Base-by-base conservation (phyloP, 2,329 filamentous ascomycete species). In the Tolypocladium guangdongense region DNA sequence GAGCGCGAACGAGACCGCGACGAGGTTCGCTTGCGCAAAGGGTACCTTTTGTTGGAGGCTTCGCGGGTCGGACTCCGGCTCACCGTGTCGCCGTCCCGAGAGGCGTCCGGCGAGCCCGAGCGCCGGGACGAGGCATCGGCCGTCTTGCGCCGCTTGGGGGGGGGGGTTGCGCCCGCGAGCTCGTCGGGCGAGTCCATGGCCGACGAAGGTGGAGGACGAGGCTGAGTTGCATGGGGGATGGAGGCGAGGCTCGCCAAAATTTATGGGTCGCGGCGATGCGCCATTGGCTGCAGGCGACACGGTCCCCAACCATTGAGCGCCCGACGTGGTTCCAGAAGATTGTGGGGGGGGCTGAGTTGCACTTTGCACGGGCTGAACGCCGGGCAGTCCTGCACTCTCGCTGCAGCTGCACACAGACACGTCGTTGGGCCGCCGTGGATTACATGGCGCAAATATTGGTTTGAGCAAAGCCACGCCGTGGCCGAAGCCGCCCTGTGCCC, bases 101-200 rank as follows among this genome's bases (percentile, higher is more conserved):
- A 54, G 32, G 60, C 60, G 46, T 56, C 61, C 38, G 57, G 57
- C 8, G 63, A 59, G 51, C 58, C 57, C 47, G 63, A 66, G 16
- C 61, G 56, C 16, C 60, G 61, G 1, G 63, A 62, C 12, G 65
- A 64, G 37, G 60, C 62, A 48, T 64, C 60, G 32, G 59, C 56
- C 4, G 67, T 70, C 57, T 63, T 68, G 48, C 63, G 66, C 49
- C 68, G 63, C 58, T 71, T 71, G 30, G 55, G 58, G 16, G 60
- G 60, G 41, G 65, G 62, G 27, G 63, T 60, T 24, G 57, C 54
- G n/a, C 55, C 59, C 11, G 59, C 59, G 37, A 53, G 57, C 22
- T 66, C 62, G 39, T 63, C 59, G 39, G 60, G 60, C 20, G 62
- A 61, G 49, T 62, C 61, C 69, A 71, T 71, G 51, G 50, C 56